Base-by-base conservation (phyloP, 441 rosid genomes). In the Metrosideros polymorpha region DNA sequence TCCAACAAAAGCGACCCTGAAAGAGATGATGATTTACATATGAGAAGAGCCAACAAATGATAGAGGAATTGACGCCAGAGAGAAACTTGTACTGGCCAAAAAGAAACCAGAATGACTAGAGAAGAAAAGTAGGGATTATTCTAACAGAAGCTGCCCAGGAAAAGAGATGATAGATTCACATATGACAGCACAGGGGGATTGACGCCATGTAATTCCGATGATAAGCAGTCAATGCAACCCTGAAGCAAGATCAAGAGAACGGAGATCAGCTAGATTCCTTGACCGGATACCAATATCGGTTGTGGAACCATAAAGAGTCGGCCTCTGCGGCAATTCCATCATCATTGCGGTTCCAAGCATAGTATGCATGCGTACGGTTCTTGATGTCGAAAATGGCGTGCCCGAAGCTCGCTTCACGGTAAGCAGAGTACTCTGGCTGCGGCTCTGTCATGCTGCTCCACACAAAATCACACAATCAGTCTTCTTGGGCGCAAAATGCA, bases 291-390 rank as follows among this genome's bases (percentile, higher is more conserved):
- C 89, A 91, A 43, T 55, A 47, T 32, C 92, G 88, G 75, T 91
- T 93, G 43, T 82, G 90, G 84, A 93, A 32, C 94, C 94, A 90
- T 75, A 75, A 83, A 2, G 90, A 84, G 85, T 92, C 92, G 45
- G 93, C 91, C 43, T 77, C 91, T 35, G 89, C 87, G 63, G 90
- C 47, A 51, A 82, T 85, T n/a, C 86, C 86, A 42, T 91, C 93
- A 12, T 90, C 87, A 85, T 93, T 93, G 7, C 92, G 90, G 83
- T 92, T 91, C 94, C 93, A 93, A 5, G 89, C 84, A 76, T 86
- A 91, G 22, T 85, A 76, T 18, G 93, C 93, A 54, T 91, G 92
- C 42, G 92, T 92, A 66, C 92, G 51, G 83, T 91, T 92, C 85
- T 91, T 90, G 61, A 90, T 86, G 35, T 87, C 87, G 6, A 90